Percentiles rank a stretch among this genome's conserved stretches.
These are phyloP conservation scores for Cladosporium halotolerans DNA, from an alignment of 2,329 filamentous ascomycete species.

Conservation along the genomic window DNA sequence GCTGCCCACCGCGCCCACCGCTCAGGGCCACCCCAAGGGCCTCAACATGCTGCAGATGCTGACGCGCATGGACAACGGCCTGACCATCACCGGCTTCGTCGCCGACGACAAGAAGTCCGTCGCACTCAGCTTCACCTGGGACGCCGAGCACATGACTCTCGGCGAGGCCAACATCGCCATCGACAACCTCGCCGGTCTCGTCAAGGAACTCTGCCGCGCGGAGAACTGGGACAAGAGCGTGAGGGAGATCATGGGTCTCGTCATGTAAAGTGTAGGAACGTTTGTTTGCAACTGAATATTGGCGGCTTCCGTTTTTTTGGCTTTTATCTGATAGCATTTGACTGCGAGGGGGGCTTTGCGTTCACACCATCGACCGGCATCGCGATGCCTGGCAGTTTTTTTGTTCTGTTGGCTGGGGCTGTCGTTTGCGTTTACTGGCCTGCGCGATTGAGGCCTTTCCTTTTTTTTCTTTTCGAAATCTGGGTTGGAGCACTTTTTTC, in stretches of 20 bases:
- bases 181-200: conserved; percentile 19
- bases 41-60: conserved; percentile 27
- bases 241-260: conserved; percentile 19
- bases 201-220: conserved; percentile 23
- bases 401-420: neutral
- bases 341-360: neutral
- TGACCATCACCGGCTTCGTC: conserved; percentile 29
- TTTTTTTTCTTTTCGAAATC: neutral
- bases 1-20: conserved; percentile 27
- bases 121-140: conserved; percentile 26
- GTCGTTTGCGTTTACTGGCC: neutral
- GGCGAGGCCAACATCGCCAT: conserved; percentile 25
- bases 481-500: too few species aligned
- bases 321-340: conserved; percentile 1
- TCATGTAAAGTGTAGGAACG: neutral
- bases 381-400: conserved; percentile 1
- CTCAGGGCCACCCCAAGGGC: conserved; percentile 22
- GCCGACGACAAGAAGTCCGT: conserved; percentile 27
- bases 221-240: conserved; percentile 24
- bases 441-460: neutral
- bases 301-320: neutral
- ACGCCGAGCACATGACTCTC: conserved; percentile 26
- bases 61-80: conserved; percentile 29
- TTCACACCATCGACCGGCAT: conserved; percentile 4
- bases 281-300: neutral